A percentile compares a stretch with the other conserved stretches of the same genome.
These are phyloP conservation scores for Arxiozyma telluris DNA, from an alignment of 1,139 yeast species.

Conservation along the genomic window DNA sequence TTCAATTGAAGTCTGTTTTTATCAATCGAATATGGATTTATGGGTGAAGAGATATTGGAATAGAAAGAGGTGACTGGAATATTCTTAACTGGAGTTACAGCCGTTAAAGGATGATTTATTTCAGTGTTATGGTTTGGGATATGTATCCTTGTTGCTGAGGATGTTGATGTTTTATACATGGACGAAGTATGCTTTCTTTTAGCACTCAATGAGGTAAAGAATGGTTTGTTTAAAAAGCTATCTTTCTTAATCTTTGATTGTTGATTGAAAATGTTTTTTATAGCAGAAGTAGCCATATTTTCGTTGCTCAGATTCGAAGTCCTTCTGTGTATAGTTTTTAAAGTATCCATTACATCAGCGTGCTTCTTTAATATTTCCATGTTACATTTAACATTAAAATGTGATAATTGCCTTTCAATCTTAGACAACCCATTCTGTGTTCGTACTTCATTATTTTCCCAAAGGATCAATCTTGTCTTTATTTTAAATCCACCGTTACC, in stretches of 20 bases:
- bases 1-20: neutral
- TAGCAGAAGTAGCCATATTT: neutral
- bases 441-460: neutral
- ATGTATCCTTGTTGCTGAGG: neutral
- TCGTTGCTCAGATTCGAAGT: neutral
- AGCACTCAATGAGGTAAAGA: neutral
- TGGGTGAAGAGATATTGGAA: neutral
- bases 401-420: neutral
- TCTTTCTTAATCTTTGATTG: neutral
- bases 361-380: neutral
- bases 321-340: neutral
- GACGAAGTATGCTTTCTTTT: neutral
- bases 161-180: neutral
- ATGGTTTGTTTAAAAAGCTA: neutral
- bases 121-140: conserved; percentile 2
- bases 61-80: conserved; percentile 1
- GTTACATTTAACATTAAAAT: neutral
- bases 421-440: neutral
- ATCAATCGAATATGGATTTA: neutral
- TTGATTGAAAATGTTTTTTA: neutral
- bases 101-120: neutral
- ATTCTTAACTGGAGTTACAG: neutral
- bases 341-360: neutral
- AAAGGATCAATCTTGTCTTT: neutral
- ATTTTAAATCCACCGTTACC: neutral